These are phyloP conservation scores for Metschnikowia rubicola DNA, from an alignment of 805 yeast species.

Conservation along the genomic window DNA sequence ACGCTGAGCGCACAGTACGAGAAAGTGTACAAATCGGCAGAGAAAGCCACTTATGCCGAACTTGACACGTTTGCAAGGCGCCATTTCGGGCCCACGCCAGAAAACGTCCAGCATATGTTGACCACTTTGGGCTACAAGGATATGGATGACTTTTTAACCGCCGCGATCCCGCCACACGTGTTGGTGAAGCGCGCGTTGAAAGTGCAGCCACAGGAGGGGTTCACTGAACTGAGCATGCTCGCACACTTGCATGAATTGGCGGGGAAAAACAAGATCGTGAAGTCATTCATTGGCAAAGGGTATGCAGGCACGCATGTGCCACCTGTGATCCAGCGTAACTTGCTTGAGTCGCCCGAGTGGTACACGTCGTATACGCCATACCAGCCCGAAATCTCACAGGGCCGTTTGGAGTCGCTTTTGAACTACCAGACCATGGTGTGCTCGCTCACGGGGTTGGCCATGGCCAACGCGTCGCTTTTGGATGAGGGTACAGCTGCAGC, in stretches of 20 bases:
- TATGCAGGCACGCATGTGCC: conserved; percentile 89
- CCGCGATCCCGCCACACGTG: conserved; percentile 76
- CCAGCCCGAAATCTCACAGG: conserved; percentile 97
- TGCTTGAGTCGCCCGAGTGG: conserved; percentile 95
- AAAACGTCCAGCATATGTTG: conserved; percentile 65
- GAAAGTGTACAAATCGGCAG: conserved; percentile 43
- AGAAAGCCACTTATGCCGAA: conserved; percentile 23
- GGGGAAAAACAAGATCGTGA: conserved; percentile 64
- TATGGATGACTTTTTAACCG: conserved; percentile 63
- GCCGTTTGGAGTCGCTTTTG: conserved; percentile 83
- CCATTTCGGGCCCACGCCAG: conserved; percentile 80
- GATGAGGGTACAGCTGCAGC: conserved; percentile 98
- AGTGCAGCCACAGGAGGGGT: conserved; percentile 70
- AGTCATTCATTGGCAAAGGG: conserved; percentile 88
- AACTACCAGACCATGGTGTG: conserved; percentile 91
- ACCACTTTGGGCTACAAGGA: conserved; percentile 58
- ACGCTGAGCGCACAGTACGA: conserved; percentile 54
- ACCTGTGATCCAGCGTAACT: conserved; percentile 87
- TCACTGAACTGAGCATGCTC: conserved; percentile 77
- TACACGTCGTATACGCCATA: conserved; percentile 98
- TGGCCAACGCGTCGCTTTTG: conserved; percentile 89
- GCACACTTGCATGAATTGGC: conserved; percentile 67
- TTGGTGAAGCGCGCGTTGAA: conserved; percentile 63
- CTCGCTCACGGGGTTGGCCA: conserved; percentile 89
- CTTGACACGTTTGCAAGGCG: conserved; percentile 86